Evolutionary conservation across 75 land plant genomes (phyloP).

Genomic region (Sequoiadendron giganteum): DNA sequence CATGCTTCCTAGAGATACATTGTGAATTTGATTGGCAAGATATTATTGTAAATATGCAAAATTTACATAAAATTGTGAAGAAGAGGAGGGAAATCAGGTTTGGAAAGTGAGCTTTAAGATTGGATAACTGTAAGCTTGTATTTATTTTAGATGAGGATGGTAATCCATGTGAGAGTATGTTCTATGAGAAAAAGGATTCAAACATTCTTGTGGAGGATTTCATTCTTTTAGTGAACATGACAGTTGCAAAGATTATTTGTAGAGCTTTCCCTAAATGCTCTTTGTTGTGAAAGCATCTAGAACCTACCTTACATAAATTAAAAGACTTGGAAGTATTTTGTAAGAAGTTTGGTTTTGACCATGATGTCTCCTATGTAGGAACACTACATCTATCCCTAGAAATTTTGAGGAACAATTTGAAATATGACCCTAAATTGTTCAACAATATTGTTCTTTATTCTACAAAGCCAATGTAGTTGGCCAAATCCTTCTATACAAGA

Average conservation of each 20-base stretch:
- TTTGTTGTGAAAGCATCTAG: constrained; percentile 84
- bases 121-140: constrained; percentile 60
- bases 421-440: constrained; percentile 71
- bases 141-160: constrained; percentile 82
- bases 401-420: constrained; percentile 56
- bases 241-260: constrained; percentile 81
- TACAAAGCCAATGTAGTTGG: constrained; percentile 87
- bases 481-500: constrained; percentile 83
- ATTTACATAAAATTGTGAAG: constrained; percentile 66
- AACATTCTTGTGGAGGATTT: constrained; percentile 89
- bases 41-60: constrained; percentile 49
- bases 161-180: constrained; percentile 59
- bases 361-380: constrained; percentile 73
- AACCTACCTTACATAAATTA: constrained; percentile 77
- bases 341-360: constrained; percentile 65
- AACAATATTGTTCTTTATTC: constrained; percentile 78
- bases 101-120: constrained; percentile 68
- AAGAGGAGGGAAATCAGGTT: constrained; percentile 56
- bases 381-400: constrained; percentile 62
- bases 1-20: constrained; percentile 43
- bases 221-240: constrained; percentile 91
- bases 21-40: constrained; percentile 66
- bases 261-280: constrained; percentile 86
- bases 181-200: constrained; percentile 59
- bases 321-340: constrained; percentile 86